phyloP scores from a whole-genome alignment of 176 grass and related monocot genomes.

The Rhynchospora tenuis region DNA sequence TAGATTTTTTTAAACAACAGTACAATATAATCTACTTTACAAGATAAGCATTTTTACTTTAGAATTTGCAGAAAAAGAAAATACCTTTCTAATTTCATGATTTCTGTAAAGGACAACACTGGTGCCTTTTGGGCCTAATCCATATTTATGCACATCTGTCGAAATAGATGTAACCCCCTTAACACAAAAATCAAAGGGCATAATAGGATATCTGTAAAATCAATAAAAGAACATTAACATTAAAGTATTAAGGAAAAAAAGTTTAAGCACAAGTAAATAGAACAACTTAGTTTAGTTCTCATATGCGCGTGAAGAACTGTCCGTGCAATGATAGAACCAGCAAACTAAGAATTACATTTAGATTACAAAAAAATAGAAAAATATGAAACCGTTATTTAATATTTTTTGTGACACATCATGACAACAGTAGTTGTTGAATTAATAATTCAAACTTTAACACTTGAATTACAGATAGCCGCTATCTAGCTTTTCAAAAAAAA shows the following conservation, averaged over 20 bases:
- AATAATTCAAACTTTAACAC: background rate
- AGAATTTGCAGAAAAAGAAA: background rate
- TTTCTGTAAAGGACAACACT: conserved; percentile 91
- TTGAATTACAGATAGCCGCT: too few species aligned
- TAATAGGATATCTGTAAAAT: conserved; percentile 75
- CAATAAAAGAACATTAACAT: background rate
- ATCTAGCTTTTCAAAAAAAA: too few species aligned
- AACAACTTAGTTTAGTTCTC: background rate
- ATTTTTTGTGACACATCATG: background rate
- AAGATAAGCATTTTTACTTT: background rate
- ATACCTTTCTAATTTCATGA: conserved; percentile 97
- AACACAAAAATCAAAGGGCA: conserved; percentile 91
- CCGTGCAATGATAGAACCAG: background rate
- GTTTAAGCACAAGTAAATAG: background rate
- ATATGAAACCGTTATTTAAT: background rate
- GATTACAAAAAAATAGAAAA: background rate
- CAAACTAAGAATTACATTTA: background rate
- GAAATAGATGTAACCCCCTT: conserved; percentile 98
- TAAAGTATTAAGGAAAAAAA: background rate
- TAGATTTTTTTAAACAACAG: background rate
- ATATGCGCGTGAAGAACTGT: background rate
- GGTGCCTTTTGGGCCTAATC: conserved; percentile 94
- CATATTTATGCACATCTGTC: conserved; percentile 95
- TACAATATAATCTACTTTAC: background rate
- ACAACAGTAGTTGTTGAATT: background rate